Base-by-base conservation (phyloP, 2,329 filamentous ascomycete genomes). In the Talaromyces sp. region DNA sequence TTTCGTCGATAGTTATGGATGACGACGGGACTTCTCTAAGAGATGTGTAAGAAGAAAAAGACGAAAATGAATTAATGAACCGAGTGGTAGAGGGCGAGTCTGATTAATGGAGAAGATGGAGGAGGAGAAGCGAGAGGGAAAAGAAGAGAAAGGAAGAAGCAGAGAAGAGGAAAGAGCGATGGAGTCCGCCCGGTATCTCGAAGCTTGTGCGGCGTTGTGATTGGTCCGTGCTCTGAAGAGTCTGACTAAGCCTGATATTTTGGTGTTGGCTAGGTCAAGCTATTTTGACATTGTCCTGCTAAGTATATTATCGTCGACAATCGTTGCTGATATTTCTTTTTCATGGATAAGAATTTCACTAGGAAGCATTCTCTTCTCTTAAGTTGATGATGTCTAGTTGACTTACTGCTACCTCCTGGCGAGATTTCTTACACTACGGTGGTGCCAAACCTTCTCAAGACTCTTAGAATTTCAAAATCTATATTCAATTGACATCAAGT, bases 121-220 rank as follows among this genome's bases (percentile, higher is more conserved):
- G 56, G 22, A 41, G 22, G 17, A 41, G 56, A 58, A 57, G 54
- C 31, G 52, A 41, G 19, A 58, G 22, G 39, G 15, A 41, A 27
- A 43, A 43, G 37, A 41, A 58, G 31, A 15, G 33, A n/a, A 37
- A 57, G 13, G 54, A 58, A 49, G 47, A 39, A 58, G 33, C 17
- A 22, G 56, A 49, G 47, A 39, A 58, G 33, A 25, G 35, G 56
- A 58, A 58, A 43, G 37, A 41, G 33, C 54, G 54, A 58, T 58
- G 54, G 54, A 58, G 56, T 43, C 56, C 39, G 22, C 35, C 35
- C 22, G 54, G 35, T n/a, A 58, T 58, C 56, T 39, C 56, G 39
- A 43, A 58, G 56, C 56, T 58, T 58, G 56, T 43, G 50, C 31
- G 50, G 15, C 50, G n/a, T 35, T n/a, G 4, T 58, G 56, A 58